Evolutionary conservation across 2,329 filamentous ascomycete species (phyloP), one percentile per base, ranked within the genome.

Genomic region (Epichloe gansuensis): DNA sequence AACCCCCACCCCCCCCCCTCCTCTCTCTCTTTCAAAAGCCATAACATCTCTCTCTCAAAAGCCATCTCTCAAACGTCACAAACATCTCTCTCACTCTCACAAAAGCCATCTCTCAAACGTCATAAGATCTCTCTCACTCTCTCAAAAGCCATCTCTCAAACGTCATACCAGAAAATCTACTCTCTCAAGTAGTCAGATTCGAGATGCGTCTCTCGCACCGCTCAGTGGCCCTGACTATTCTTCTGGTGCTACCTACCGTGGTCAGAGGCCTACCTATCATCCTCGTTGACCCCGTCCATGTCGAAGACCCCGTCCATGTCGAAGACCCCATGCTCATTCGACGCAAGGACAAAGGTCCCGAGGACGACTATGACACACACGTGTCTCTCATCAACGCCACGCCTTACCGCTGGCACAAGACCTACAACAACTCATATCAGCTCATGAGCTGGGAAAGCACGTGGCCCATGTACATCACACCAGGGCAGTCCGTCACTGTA

Each of bases 361-460:
- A 35, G 5, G n/a, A 46, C 15, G 34, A 25, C 23, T 39, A 53
- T 2, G 53, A 57, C 40, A 60, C 58, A 15, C 52, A 47, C 46
- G 50, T 67, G 36, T 55, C 52, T 2, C 51, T 68, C 45, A 54
- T 67, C 60, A 68, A 68, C 51, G 60, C 58, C n/a, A 67, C 63
- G 5, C 66, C 66, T 3, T 67, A 64, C 54, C 52, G 45, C 31
- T 68, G 64, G 64, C 39, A 43, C 6, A 58, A 50, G 42, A 56
- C 44, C 0, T 58, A 56, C 54, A 52, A 51, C 1, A 51, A 56
- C 50, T 47, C 50, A 0, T 61, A 63, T 45, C 58, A 62, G 44
- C 46, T 61, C 38, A 1, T 9, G 4, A 12, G 42, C 4, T 64
- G 63, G 62, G 27, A 56, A 3, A 23, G 43, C 6, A 5, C 25